Base-by-base conservation (phyloP, 2,329 filamentous ascomycete genomes). In the Laburnicola sp. region DNA sequence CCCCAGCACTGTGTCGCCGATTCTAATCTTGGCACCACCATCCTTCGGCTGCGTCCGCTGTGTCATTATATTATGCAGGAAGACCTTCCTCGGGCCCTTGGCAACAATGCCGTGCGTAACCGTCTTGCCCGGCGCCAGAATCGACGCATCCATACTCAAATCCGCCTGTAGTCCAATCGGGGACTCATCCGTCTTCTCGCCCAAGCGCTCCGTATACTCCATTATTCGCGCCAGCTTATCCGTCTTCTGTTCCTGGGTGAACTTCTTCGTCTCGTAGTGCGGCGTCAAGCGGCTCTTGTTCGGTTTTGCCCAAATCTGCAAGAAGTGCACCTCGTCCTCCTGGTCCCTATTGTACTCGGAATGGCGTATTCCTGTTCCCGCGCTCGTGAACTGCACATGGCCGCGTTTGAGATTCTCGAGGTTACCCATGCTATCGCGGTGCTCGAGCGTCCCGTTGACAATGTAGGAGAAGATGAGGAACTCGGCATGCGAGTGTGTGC, bases 381-480 rank as follows among this genome's bases (percentile, higher is more conserved):
- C 91, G 10, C 87, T 91, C 7, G 91, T 96, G 73, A 95, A 96
- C 67, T 96, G 91, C 38, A 96, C 88, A 70, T 95, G 90, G 9
- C 90, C 89, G 32, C 89, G 80, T 64, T 82, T 82, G 78, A 96
- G 86, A 74, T 86, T 89, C 71, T 83, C 77, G 6, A 79, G 66
- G 47, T 80, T 83, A 62, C 89, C 82, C 86, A 95, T 92, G 54
- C 84, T 88, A 75, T 96, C 91, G 41, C 90, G 86, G 76, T 96
- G 91, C 41, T 91, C 93, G 56, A 96, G 82, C 74, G 93, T 89
- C 57, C 91, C 91, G 40, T 80, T 84, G n/a, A 96, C 79, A 65
- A 95, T 87, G 75, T 96, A 94, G 68, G 82, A 86, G 80, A 93
- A 95, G 75, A 96, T 96, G 73, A 95, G 88, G 71, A 91, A 92